These are phyloP conservation scores for Hypoxylon lienhwacheense DNA, from an alignment of 495 filamentous ascomycete species.

Conservation along the genomic window DNA sequence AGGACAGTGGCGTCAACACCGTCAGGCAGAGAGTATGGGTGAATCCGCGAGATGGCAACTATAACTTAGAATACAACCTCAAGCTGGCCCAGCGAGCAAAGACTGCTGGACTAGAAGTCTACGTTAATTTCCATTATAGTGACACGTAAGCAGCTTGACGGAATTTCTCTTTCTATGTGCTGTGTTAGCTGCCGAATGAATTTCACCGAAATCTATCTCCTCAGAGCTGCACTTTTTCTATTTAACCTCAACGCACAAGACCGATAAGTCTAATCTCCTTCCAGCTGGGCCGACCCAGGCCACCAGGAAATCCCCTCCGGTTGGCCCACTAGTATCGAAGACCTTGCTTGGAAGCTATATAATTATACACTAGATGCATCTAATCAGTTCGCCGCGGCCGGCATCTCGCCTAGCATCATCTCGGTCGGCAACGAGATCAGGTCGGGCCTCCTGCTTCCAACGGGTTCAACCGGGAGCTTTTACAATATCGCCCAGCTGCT, in stretches of 20 bases:
- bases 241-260: neutral
- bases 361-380: constrained; percentile 65
- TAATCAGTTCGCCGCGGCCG: constrained; percentile 59
- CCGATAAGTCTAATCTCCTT: constrained; percentile 4
- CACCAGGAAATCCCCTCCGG: constrained; percentile 58
- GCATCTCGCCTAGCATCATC: constrained; percentile 60
- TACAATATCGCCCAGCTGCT: constrained; percentile 62
- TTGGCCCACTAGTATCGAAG: constrained; percentile 61
- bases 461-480: constrained; percentile 52
- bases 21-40: constrained; percentile 76
- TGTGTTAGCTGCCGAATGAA: neutral
- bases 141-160: constrained; percentile 56
- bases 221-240: constrained; percentile 38
- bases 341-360: constrained; percentile 63
- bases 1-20: constrained; percentile 66
- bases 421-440: constrained; percentile 74
- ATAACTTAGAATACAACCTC: constrained; percentile 71
- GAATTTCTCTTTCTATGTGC: neutral
- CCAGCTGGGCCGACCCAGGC: constrained; percentile 46
- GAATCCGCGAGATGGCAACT: constrained; percentile 64
- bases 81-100: constrained; percentile 64
- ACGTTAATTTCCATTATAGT: constrained; percentile 70
- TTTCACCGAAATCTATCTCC: constrained; percentile 20
- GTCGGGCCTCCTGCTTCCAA: constrained; percentile 64
- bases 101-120: constrained; percentile 64